Base-by-base conservation (phyloP, 805 yeast genomes). In the Kodamaea neixiangensis region DNA sequence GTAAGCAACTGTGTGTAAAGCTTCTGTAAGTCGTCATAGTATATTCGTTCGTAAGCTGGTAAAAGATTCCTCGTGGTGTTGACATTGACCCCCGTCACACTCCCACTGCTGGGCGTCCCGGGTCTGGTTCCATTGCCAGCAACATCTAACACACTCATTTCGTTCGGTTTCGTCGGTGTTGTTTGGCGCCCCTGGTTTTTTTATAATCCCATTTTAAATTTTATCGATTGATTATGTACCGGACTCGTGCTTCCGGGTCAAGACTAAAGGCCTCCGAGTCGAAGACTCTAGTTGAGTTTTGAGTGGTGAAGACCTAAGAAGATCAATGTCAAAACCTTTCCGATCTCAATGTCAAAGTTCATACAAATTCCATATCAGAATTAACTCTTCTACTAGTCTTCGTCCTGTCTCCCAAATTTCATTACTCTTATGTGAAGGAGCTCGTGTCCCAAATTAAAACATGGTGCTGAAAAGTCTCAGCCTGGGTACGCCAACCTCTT, bases 1-100 rank as follows among this genome's bases (percentile, higher is more conserved):
- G 58, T 61, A 33, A 66, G 60, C 33, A 74, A 55, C 7, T 63
- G 59, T 44, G 60, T 55, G 54, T 72, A 65, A 15, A 68, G 64
- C 7, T 45, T 44, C 7, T 48, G 47, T 53, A 74, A 65, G 15
- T 66, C 56, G 19, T 64, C 71, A 56, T 66, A 55, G 41, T 68
- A 56, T 15, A 63, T 54, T 54, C 67, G 71, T 53, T 74, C 79
- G 58, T 65, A 69, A 14, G 58, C 40, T 18, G 79, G 79, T n/a
- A 72, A 42, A 10, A 33, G 22, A 50, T 13, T 48, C 50, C 57
- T 47, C 15, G 38, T 20, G 22, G 43, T 22, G 39, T 19, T 21
- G 21, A n/a, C 35, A 10, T 25, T 19, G 40, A 6, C 15, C 21
- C 13, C 31, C 11, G 34, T n/a, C 20, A 17, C 35, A 5, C 33